These are phyloP conservation scores for Xylaria sp. DNA, from an alignment of 2,329 filamentous ascomycete genomes.

Conservation along the genomic window DNA sequence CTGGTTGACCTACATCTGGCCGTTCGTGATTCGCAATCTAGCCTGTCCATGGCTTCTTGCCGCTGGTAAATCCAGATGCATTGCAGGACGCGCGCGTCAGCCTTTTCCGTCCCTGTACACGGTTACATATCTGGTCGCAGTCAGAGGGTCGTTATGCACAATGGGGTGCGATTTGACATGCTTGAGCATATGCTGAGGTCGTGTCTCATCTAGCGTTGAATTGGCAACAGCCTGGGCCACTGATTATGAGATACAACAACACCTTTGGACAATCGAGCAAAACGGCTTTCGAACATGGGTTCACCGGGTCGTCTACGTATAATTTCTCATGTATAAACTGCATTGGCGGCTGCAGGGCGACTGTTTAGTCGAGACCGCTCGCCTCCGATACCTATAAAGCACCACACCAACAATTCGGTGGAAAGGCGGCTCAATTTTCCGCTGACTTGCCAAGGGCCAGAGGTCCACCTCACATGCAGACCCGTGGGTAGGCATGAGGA, in stretches of 20 bases:
- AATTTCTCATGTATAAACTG: slow-evolving; percentile 22
- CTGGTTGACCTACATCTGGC: slow-evolving; percentile 29
- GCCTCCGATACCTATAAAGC: slow-evolving; percentile 20
- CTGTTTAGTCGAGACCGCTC: slow-evolving; percentile 30
- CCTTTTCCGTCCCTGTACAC: slow-evolving; percentile 14
- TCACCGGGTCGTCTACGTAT: slow-evolving; percentile 22
- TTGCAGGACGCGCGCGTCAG: slow-evolving; percentile 10
- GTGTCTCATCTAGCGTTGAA: slow-evolving; percentile 24
- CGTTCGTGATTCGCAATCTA: slow-evolving; percentile 28
- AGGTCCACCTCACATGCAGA: slow-evolving; percentile 14
- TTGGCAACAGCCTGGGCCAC: slow-evolving; percentile 12
- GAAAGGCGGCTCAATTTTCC: slow-evolving; percentile 37
- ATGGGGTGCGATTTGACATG: slow-evolving; percentile 26
- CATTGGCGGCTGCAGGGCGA: slow-evolving; percentile 26
- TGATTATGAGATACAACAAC: slow-evolving; percentile 12
- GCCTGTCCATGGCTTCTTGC: slow-evolving; percentile 9
- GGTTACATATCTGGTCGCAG: slow-evolving; percentile 26
- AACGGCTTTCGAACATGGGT: slow-evolving; percentile 14
- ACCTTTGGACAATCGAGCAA: slow-evolving; percentile 8
- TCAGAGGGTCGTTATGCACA: slow-evolving; percentile 20
- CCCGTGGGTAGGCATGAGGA: slow-evolving; percentile 16
- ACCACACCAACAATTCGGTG: slow-evolving; percentile 27
- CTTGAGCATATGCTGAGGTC: slow-evolving; percentile 23
- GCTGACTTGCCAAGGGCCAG: slow-evolving; percentile 16
- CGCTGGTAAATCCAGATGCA: slow-evolving; percentile 15